A percentile compares a stretch with the other conserved stretches of the same genome.
Conservation (phyloP, 169 alveolate species). For the Neospora caninum region DNA sequence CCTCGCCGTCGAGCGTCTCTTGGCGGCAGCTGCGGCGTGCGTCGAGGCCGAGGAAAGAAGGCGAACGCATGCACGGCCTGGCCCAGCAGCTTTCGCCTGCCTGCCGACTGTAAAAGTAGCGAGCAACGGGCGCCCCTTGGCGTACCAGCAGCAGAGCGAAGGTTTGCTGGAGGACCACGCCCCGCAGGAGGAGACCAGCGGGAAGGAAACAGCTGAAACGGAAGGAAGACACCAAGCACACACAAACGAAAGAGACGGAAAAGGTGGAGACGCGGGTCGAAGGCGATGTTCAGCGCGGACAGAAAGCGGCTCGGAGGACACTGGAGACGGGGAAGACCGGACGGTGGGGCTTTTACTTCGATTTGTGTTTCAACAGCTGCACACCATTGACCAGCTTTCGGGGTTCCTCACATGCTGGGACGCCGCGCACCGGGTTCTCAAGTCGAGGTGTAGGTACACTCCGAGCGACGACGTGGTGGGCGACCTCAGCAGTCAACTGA, state of each 20-base stretch:
- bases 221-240: not conserved
- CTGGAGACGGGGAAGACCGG: not conserved
- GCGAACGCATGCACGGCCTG: not conserved
- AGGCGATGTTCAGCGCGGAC: not conserved
- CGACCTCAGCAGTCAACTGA: not conserved
- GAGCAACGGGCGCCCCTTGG: not conserved
- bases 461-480: not conserved
- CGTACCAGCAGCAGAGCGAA: not conserved
- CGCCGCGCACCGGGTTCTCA: not conserved
- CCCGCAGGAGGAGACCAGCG: too few relatives aligned
- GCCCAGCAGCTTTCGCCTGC: too few relatives aligned
- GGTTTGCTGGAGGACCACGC: too few relatives aligned
- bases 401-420: slow-evolving; percentile 11
- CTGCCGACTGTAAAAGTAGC: not conserved
- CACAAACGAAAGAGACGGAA: not conserved
- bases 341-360: not conserved
- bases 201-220: too few relatives aligned
- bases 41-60: not conserved
- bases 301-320: too few relatives aligned
- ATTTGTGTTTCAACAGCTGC: not conserved
- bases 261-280: not conserved
- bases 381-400: not conserved
- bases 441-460: not conserved
- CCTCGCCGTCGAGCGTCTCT: not conserved
- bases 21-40: not conserved